These are phyloP conservation scores for Toxoplasma gondii DNA, from an alignment of 169 alveolate genomes.

Conservation along the genomic window DNA sequence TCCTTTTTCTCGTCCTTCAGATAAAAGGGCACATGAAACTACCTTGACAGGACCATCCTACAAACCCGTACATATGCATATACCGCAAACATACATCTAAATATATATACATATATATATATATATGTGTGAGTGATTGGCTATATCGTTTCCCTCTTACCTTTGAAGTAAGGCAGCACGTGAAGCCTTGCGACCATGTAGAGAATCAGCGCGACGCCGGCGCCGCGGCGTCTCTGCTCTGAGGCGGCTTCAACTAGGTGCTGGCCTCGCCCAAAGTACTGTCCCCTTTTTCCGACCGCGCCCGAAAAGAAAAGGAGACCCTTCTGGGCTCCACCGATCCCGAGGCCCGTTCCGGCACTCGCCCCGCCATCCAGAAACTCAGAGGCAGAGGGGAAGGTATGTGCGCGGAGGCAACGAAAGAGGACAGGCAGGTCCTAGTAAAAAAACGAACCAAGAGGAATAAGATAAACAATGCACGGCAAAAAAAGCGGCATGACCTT, in stretches of 20 bases:
- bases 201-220: constrained; percentile 39
- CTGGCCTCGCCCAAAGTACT: neutral
- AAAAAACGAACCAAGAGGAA: neutral
- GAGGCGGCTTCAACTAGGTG: neutral
- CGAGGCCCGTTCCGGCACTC: neutral
- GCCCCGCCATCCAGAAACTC: neutral
- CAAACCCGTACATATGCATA: no score
- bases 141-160: neutral
- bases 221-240: constrained; percentile 2
- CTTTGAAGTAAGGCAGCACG: constrained; percentile 48
- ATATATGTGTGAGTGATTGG: neutral
- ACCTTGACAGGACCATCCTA: no score
- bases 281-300: neutral
- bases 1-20: no score
- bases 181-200: constrained; percentile 53
- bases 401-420: constrained; percentile 18
- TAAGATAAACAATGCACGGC: neutral
- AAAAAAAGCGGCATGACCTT: neutral
- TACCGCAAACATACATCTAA: no score
- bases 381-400: constrained; percentile 6
- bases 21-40: no score
- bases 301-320: constrained; percentile 17
- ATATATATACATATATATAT: no score
- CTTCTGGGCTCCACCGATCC: neutral
- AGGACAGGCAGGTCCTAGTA: constrained; percentile 54